phyloP scores from a whole-genome alignment of 176 grass and related monocot species.

The Musa beccarii region DNA sequence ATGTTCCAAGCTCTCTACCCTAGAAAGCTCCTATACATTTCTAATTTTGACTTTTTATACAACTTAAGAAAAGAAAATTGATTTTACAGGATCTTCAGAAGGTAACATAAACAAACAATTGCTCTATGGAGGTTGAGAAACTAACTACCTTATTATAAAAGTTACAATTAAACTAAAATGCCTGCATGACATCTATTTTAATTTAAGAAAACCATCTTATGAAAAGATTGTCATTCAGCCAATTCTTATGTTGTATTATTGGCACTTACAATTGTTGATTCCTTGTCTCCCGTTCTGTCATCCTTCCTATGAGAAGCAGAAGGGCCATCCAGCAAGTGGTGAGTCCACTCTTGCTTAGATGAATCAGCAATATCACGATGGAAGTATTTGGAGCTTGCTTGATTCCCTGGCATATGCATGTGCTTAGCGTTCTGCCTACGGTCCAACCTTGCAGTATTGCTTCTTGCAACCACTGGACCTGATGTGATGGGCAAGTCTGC shows the following conservation, averaged over 20 bases:
- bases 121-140: too few species aligned
- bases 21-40: too few species aligned
- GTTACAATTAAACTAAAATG: too few species aligned
- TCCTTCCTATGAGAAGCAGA: conserved; percentile 90
- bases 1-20: too few species aligned
- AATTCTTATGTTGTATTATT: not conserved
- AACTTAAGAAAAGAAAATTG: too few species aligned
- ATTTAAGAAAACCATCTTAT: not conserved
- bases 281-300: conserved; percentile 48
- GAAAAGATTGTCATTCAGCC: conserved; percentile 5
- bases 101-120: too few species aligned
- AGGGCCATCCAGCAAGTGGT: conserved; percentile 71
- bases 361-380: conserved; percentile 35
- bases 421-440: conserved; percentile 46
- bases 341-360: conserved; percentile 49
- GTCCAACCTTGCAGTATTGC: conserved; percentile 51
- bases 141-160: too few species aligned
- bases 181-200: not conserved
- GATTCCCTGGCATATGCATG: conserved; percentile 44
- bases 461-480: conserved; percentile 45
- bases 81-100: too few species aligned
- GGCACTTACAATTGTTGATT: conserved; percentile 54
- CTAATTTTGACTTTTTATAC: too few species aligned
- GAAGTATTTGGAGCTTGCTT: conserved; percentile 55
- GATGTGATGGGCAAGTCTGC: conserved; percentile 51